Conservation (phyloP, 176 grass and related monocot genomes). For the Phragmites australis region DNA sequence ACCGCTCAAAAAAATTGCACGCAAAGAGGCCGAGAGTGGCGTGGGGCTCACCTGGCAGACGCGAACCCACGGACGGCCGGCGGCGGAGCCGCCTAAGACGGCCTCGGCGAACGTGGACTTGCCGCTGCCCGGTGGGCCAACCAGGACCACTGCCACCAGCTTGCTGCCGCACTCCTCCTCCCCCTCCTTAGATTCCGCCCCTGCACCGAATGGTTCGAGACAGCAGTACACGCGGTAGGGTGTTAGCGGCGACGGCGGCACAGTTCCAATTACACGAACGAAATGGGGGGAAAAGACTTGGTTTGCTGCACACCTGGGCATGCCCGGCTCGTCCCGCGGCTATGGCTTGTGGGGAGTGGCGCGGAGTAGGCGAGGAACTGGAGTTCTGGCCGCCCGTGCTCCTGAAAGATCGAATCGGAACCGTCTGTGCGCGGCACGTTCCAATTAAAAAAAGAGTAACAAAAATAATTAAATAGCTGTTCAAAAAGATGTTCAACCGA, state of each 20-base stretch:
- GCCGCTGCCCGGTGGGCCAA: slow-evolving; percentile 79
- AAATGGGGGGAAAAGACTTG: neutral
- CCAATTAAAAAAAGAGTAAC: neutral
- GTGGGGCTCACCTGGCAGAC: slow-evolving; percentile 67
- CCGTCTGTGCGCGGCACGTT: neutral
- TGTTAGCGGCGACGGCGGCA: slow-evolving; percentile 33
- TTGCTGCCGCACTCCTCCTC: slow-evolving; percentile 13
- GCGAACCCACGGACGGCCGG: slow-evolving; percentile 58
- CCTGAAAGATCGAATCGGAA: neutral
- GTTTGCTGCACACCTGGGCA: slow-evolving; percentile 27
- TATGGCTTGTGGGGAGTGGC: no score
- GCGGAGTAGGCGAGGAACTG: no score
- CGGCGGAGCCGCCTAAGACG: slow-evolving; percentile 37
- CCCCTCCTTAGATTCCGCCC: neutral
- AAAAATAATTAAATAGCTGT: neutral
- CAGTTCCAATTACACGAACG: neutral
- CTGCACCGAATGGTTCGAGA: neutral
- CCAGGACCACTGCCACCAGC: slow-evolving; percentile 52
- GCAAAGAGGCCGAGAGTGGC: neutral
- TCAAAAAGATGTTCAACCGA: neutral
- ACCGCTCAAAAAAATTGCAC: neutral
- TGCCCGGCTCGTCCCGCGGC: no score
- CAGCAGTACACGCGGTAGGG: slow-evolving; percentile 37
- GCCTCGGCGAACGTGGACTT: slow-evolving; percentile 92
- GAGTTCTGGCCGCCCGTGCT: neutral